Evolutionary conservation across 2,329 filamentous ascomycete species (phyloP).

Genomic region (Talaromyces sp.): DNA sequence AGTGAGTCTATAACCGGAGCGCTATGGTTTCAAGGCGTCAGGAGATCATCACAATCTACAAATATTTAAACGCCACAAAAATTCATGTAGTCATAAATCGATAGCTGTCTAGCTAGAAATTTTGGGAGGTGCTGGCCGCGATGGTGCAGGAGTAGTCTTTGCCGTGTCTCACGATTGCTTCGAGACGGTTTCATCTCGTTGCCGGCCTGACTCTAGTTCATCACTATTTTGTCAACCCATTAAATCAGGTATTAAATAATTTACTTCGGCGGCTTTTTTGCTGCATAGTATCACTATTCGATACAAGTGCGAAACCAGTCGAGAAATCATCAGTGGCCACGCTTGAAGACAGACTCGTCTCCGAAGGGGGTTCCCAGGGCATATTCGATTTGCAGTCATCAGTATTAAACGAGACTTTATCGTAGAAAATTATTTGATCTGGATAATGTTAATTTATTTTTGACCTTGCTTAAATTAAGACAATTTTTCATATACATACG

Average conservation of each 20-base stretch:
- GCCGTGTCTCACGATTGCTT: not conserved
- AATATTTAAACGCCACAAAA: not conserved
- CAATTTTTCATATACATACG: too few species aligned
- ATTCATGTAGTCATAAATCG: not conserved
- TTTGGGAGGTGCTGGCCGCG: not conserved
- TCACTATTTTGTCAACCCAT: not conserved
- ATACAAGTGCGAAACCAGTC: not conserved
- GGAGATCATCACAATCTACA: not conserved
- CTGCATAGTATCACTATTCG: not conserved
- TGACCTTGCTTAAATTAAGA: too few species aligned
- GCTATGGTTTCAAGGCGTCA: not conserved
- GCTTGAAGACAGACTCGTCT: not conserved
- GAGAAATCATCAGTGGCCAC: not conserved
- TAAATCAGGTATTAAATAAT: not conserved
- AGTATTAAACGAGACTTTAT: too few species aligned
- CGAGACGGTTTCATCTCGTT: not conserved
- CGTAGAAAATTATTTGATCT: too few species aligned
- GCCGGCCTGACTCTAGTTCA: not conserved
- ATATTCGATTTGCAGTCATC: too few species aligned
- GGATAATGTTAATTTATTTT: too few species aligned
- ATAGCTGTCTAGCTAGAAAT: not conserved
- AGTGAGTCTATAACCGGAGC: not conserved
- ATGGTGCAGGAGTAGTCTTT: not conserved
- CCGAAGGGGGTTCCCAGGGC: too few species aligned
- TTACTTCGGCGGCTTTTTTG: not conserved